Percentiles rank a stretch among this genome's conserved stretches.
These are phyloP conservation scores for Globisporangium solare DNA, from an alignment of 352 stramenopile genomes.

Conservation along the genomic window DNA sequence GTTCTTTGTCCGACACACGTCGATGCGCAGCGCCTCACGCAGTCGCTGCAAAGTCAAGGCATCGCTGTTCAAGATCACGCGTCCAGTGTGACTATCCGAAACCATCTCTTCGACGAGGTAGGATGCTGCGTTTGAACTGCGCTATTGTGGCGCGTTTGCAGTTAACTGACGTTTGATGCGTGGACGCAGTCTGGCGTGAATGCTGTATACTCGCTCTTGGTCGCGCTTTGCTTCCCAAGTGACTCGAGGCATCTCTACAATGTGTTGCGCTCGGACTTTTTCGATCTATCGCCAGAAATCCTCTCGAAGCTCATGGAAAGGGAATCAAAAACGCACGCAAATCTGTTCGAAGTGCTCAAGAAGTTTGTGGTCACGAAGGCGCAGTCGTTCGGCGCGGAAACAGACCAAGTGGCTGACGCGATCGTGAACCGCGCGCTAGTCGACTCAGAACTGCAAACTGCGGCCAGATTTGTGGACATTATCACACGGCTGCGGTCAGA, in stretches of 20 bases:
- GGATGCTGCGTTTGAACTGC: background rate
- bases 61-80: conserved; percentile 21
- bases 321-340: conserved; percentile 38
- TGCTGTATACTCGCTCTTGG: conserved; percentile 58
- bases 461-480: conserved; percentile 30
- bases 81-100: background rate
- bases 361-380: conserved; percentile 37
- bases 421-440: background rate
- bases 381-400: conserved; percentile 10
- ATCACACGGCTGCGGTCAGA: conserved; percentile 36
- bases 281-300: conserved; percentile 47
- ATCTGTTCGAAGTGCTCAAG: conserved; percentile 50
- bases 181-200: conserved; percentile 44
- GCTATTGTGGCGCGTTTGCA: background rate
- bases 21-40: conserved; percentile 32
- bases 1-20: conserved; percentile 35
- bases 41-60: conserved; percentile 28
- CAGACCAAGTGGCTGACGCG: background rate
- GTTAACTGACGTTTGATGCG: background rate
- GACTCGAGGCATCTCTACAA: conserved; percentile 79
- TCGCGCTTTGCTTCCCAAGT: conserved; percentile 55
- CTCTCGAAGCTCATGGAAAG: conserved; percentile 67
- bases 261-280: conserved; percentile 59
- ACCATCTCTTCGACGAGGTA: conserved; percentile 25
- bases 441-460: conserved; percentile 4